Conservation (phyloP, 768 basidiomycete species). For the Nidularia pulvinata region DNA sequence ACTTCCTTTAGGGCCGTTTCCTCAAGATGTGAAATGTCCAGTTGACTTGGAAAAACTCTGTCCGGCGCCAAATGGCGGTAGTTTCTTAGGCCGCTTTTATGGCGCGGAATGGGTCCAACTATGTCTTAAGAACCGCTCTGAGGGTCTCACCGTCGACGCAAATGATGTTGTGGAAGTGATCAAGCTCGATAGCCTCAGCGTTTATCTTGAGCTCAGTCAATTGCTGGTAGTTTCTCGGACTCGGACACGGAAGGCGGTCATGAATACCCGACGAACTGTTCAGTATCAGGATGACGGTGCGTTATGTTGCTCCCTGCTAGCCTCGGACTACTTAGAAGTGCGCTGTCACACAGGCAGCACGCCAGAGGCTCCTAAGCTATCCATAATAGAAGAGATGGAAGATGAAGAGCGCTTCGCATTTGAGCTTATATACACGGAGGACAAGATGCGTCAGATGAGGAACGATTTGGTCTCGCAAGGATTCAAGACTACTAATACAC, state of each 20-base stretch:
- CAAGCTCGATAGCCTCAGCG: background rate
- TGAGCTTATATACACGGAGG: background rate
- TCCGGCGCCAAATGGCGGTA: background rate
- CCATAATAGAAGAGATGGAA: background rate
- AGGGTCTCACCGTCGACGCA: background rate
- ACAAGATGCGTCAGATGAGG: background rate
- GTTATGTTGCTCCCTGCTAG: background rate
- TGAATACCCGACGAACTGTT: background rate
- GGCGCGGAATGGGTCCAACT: background rate
- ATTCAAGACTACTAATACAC: too few species aligned
- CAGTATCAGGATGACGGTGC: background rate
- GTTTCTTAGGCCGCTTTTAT: background rate
- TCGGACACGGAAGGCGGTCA: background rate
- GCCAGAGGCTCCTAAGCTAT: too few species aligned
- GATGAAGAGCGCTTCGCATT: background rate
- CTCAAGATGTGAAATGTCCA: background rate
- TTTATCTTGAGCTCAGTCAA: background rate
- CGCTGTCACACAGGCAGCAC: background rate
- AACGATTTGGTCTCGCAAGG: too few species aligned
- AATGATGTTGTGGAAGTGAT: background rate
- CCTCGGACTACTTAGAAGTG: background rate
- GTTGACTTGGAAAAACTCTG: background rate
- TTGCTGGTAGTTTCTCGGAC: background rate
- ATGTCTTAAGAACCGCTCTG: background rate
- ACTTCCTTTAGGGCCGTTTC: background rate